Percentiles rank a stretch among this genome's conserved stretches.
phyloP scores from a whole-genome alignment of 2,329 filamentous ascomycete species.

The Gnomoniopsis sp. region DNA sequence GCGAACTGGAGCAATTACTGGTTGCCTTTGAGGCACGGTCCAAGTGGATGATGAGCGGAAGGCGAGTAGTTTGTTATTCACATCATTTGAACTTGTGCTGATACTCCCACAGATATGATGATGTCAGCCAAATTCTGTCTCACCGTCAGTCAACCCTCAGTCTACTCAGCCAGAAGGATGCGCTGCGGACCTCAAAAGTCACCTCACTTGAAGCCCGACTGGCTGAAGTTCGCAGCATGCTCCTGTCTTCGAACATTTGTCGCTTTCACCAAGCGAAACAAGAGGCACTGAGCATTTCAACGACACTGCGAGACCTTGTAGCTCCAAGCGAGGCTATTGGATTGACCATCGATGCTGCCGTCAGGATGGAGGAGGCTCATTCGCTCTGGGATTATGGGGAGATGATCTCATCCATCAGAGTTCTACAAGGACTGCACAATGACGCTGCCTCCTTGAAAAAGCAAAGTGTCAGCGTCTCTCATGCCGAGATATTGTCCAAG shows the following conservation, averaged over 20 bases:
- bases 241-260: constrained; percentile 71
- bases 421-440: constrained; percentile 70
- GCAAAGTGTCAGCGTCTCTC: constrained; percentile 69
- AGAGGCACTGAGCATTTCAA: constrained; percentile 82
- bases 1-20: constrained; percentile 61
- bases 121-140: constrained; percentile 76
- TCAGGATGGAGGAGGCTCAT: constrained; percentile 79
- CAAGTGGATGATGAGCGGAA: constrained; percentile 78
- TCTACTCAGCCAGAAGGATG: constrained; percentile 67
- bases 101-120: constrained; percentile 57
- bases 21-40: constrained; percentile 61
- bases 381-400: constrained; percentile 95
- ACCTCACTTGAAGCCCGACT: constrained; percentile 62
- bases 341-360: constrained; percentile 71
- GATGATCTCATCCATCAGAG: constrained; percentile 80
- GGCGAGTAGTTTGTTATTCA: constrained; percentile 48
- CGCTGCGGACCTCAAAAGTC: constrained; percentile 60
- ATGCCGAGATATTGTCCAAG: constrained; percentile 78
- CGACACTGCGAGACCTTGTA: constrained; percentile 77
- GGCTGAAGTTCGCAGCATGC: constrained; percentile 72
- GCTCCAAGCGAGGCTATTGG: constrained; percentile 65
- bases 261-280: constrained; percentile 79
- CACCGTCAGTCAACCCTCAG: constrained; percentile 81
- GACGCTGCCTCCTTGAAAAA: constrained; percentile 57
- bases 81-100: constrained; percentile 17